Evolutionary conservation across 2,329 filamentous ascomycete species (phyloP).

Genomic region (Paraconiothyrium sp.): DNA sequence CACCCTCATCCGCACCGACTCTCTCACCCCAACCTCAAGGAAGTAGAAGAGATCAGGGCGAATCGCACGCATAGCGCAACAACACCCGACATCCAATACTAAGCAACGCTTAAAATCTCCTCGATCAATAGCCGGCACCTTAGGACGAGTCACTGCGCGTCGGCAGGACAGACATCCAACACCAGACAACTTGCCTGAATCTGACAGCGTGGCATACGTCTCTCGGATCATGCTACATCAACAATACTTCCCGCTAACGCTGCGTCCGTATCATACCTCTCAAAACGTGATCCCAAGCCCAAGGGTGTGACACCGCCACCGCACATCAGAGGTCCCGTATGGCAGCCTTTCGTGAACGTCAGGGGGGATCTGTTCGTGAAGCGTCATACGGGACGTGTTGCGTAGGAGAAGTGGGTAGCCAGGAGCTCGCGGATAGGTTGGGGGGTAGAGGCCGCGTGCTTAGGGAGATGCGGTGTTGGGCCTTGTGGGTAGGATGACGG

Average conservation of each 20-base stretch:
- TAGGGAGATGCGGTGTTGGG: constrained; percentile 4
- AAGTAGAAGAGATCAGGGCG: background rate
- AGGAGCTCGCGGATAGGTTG: constrained; percentile 2
- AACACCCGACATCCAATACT: constrained; percentile 2
- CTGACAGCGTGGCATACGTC: background rate
- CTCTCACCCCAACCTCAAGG: constrained; percentile 2
- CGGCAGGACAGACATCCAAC: constrained; percentile 13
- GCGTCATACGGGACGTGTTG: constrained; percentile 3
- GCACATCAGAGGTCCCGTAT: background rate
- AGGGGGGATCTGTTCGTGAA: constrained; percentile 2
- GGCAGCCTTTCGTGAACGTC: constrained; percentile 2
- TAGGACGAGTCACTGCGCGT: constrained; percentile 5
- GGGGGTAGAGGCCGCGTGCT: constrained; percentile 10
- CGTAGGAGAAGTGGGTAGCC: constrained; percentile 7
- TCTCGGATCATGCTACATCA: background rate
- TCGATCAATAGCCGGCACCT: constrained; percentile 1
- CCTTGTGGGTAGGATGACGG: constrained; percentile 1
- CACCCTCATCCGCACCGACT: background rate
- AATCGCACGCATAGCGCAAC: background rate
- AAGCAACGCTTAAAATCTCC: background rate
- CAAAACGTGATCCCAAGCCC: background rate
- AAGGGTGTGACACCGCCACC: constrained; percentile 1
- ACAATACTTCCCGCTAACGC: too few relatives aligned
- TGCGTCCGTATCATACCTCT: background rate
- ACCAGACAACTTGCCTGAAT: constrained; percentile 11